Base-by-base conservation (phyloP, 2,329 filamentous ascomycete species). In the Arthrobotrys musiformis region DNA sequence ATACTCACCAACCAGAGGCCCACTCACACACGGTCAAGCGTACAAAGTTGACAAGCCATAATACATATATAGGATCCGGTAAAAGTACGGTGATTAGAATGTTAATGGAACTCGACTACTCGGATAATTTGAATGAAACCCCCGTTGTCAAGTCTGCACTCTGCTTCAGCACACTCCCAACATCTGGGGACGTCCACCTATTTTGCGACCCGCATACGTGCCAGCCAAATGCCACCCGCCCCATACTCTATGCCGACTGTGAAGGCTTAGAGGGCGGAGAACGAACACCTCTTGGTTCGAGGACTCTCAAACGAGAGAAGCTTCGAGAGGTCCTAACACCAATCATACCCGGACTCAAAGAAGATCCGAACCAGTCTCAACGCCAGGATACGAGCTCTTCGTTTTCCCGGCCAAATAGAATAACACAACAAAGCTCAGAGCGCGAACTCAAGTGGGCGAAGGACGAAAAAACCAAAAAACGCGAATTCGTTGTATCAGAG, bases 401-500 rank as follows among this genome's bases (percentile, higher is more conserved):
- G 33, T 54, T 24, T 8, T 7, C 44, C n/a, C 5, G 11, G 42
- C 42, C 37, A 5, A 40, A 37, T 44, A 42, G 40, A 54, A 73
- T 2, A 8, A n/a, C 7, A 56, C 40, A 28, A 56, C 79, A 54
- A 40, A 78, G 15, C 52, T 64, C 58, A 13, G 17, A 48, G 9
- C 58, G 60, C 9, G 46, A 72, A 17, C 7, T 64, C 40, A 79
- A 80, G 33, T 85, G 84, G 84, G 83, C 83, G 22, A 82, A 81
- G 24, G 83, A 81, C 0, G 80, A 81, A 2, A 79, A 81, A 33
- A 83, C 81, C 3, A 80, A 81, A 60, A 83, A 81, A 67, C 81
- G 84, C 50, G 83, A 85, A 70, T 85, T 81, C 66, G 81, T 83
- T 8, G 84, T 86, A 15, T 78, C 81, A 35, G 81, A 85, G 44